Conservation (phyloP, 2,329 filamentous ascomycete species). For the Tolypocladium pustulatum region DNA sequence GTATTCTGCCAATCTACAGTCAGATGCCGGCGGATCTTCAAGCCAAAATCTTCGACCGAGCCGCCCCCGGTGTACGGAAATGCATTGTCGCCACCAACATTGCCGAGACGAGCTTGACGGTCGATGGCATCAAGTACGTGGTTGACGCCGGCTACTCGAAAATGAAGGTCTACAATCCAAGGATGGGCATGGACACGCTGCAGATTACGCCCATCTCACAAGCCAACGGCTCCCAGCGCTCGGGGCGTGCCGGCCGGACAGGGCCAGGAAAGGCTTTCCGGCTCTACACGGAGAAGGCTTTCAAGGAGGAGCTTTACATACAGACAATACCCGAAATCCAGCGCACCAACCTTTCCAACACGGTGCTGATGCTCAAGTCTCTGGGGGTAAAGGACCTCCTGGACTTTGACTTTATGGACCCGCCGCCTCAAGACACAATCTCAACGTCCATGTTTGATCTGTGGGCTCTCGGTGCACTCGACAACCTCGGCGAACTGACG, state of each 20-base stretch:
- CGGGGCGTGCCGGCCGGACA: constrained; percentile 86
- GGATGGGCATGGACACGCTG: constrained; percentile 98
- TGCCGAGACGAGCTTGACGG: constrained; percentile 93
- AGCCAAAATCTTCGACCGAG: constrained; percentile 93
- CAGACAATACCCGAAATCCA: constrained; percentile 98
- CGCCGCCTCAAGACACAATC: constrained; percentile 94
- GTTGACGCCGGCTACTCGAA: constrained; percentile 95
- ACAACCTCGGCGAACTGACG: constrained; percentile 89
- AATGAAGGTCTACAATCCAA: constrained; percentile 95
- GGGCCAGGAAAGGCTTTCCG: constrained; percentile 93
- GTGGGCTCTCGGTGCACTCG: constrained; percentile 87
- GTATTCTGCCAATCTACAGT: constrained; percentile 95
- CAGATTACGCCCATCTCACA: constrained; percentile 97
- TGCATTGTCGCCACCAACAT: constrained; percentile 99
- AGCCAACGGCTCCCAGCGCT: constrained; percentile 87
- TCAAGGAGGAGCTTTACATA: constrained; percentile 91
- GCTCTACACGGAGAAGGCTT: constrained; percentile 87
- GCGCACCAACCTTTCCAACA: constrained; percentile 90
- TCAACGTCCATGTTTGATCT: constrained; percentile 95
- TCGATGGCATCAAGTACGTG: constrained; percentile 98
- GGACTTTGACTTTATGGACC: constrained; percentile 99
- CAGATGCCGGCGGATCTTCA: constrained; percentile 98
- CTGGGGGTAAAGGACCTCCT: constrained; percentile 87
- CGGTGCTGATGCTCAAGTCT: constrained; percentile 86
- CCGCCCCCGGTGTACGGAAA: constrained; percentile 82